Conservation (phyloP, 805 yeast species). For the Candida lessepsii region DNA sequence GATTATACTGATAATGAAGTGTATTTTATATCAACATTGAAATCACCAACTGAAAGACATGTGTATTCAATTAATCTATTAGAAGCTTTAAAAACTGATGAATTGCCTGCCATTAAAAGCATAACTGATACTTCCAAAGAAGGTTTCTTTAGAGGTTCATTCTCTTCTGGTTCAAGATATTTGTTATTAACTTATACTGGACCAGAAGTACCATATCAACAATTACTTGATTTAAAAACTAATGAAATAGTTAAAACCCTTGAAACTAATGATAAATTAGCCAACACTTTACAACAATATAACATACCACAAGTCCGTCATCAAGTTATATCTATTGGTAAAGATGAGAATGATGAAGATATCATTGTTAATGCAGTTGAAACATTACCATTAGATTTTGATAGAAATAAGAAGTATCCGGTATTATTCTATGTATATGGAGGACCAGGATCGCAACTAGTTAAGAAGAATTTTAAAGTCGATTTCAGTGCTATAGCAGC, state of each 20-base stretch:
- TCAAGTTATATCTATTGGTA: conserved; percentile 53
- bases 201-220: conserved; percentile 78
- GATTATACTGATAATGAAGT: conserved; percentile 47
- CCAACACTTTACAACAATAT: conserved; percentile 38
- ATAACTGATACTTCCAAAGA: conserved; percentile 36
- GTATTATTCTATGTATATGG: conserved; percentile 89
- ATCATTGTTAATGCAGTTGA: conserved; percentile 66
- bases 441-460: conserved; percentile 92
- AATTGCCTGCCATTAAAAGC: conserved; percentile 48
- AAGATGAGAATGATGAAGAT: conserved; percentile 46
- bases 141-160: conserved; percentile 71
- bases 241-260: conserved; percentile 39
- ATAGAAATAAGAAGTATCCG: conserved; percentile 66
- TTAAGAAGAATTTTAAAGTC: conserved; percentile 57
- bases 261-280: conserved; percentile 47
- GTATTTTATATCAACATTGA: conserved; percentile 70
- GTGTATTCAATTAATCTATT: conserved; percentile 64
- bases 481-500: conserved; percentile 75
- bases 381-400: conserved; percentile 73
- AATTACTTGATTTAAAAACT: conserved; percentile 48
- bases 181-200: conserved; percentile 72
- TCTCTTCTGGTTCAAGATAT: conserved; percentile 77
- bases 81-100: conserved; percentile 30
- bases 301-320: conserved; percentile 56
- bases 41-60: conserved; percentile 81